Base-by-base conservation (phyloP, 148 eudicot genomes). In the Vaccinium darrowii region DNA sequence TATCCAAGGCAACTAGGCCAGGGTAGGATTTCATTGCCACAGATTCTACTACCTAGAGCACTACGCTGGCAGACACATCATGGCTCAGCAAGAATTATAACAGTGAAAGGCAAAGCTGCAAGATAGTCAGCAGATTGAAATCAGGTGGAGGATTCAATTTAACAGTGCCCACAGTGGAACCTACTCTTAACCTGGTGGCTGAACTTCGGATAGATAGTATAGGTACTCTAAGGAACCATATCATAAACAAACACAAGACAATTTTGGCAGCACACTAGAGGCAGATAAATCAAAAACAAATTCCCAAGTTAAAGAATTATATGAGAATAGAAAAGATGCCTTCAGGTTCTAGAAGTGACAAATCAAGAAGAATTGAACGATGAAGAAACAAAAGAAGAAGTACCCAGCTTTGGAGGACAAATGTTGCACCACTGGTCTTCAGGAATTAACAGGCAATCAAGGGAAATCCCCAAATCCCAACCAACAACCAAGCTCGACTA, bases 321-420 rank as follows among this genome's bases (percentile, higher is more conserved):
- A 54, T 54, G 58, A 63, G 3, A 63, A 63, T 63, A 63, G 14
- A 9, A 67, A 67, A 9, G 9, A 67, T 23, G 25, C 19, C 15
- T 18, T 60, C 15, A 21, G 23, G 67, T 60, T 60, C 75, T 25
- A 23, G 18, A 12, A 67, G 12, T 13, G 12, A 71, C 75, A 71
- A 65, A 23, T 65, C 33, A 71, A 71, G 75, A 71, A 71, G 39
- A 74, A 74, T 15, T 74, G 47, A 74, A 74, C 3, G 8, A 43
- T 15, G 58, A n/a, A 1, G 43, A 62, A 1, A 39, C 7, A 14
- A 16, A n/a, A 5, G 13, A 33, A 33, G 36, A 81, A n/a, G 12
- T 81, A 47, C 58, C 73, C 47, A 50, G 83, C 39, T 30, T 51
- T 65, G 73, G 33, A 62, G 49, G 77, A 76, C 63, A 49, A 50